phyloP scores from a whole-genome alignment of 371 early-diverging fungal genomes.

The Mortierella sp. region DNA sequence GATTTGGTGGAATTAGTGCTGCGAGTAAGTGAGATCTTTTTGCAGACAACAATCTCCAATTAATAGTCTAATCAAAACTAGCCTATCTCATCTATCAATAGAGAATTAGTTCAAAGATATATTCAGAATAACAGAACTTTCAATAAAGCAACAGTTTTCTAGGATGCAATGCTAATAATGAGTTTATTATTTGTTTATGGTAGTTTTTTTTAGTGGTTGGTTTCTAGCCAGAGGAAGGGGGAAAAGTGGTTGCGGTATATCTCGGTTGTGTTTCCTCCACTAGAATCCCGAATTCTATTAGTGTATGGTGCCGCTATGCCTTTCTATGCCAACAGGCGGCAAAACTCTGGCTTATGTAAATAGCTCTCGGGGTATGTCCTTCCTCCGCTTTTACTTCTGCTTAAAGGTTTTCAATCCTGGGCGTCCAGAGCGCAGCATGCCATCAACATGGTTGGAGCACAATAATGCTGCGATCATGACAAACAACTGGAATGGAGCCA shows the following conservation, averaged over 20 bases:
- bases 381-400: conserved; percentile 16
- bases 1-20: not conserved
- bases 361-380: not conserved
- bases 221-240: not conserved
- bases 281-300: not conserved
- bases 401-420: conserved; percentile 54
- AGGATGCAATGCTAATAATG: not conserved
- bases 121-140: not conserved
- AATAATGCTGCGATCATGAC: conserved; percentile 66
- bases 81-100: not conserved
- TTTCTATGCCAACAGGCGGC: too few species aligned
- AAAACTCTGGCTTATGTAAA: too few species aligned
- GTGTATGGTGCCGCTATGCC: not conserved
- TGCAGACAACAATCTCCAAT: too few species aligned
- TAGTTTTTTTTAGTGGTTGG: not conserved
- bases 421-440: conserved; percentile 56
- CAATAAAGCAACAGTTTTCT: not conserved
- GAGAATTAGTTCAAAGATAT: not conserved
- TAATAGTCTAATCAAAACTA: not conserved
- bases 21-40: not conserved
- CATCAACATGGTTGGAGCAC: conserved; percentile 73
- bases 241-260: not conserved
- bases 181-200: not conserved
- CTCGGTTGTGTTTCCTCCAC: not conserved
- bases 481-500: conserved; percentile 65